Evolutionary conservation across 2,329 filamentous ascomycete genomes (phyloP), one percentile per base, ranked within the genome.

Genomic region (Fusarium sp.): DNA sequence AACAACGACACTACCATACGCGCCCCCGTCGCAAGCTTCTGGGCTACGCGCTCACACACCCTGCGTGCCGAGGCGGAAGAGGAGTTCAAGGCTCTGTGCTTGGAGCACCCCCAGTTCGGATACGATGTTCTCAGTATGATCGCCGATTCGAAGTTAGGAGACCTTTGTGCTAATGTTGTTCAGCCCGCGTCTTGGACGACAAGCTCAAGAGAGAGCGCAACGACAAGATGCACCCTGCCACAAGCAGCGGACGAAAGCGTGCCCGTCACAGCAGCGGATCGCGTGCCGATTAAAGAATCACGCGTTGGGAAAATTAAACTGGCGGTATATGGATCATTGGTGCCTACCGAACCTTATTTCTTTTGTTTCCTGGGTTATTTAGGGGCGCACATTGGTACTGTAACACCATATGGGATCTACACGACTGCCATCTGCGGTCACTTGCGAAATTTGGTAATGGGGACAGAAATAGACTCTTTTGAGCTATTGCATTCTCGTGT

Each of bases 91-190:
- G 82, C 87, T 49, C 89, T 97, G 82, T 97, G 95, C 83, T 84
- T 97, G 80, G 93, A 97, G 83, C 94, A 91, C 80, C 95, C 95
- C 22, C 92, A 97, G 79, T 98, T 98, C 80, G 93, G 93, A 78
- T 98, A 95, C 84, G 95, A 98, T 81, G 93, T 98, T 62, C 89
- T 98, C 67, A 94, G 90, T 94, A 85, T 74, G 87, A 84, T 60
- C 29, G 2, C 7, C 1, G 7, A 9, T 2, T 52, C 8, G 0
- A 2, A 4, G 15, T 13, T 20, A 1, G 17, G 25, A 3, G 8
- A 3, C 3, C 2, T 27, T 3, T n/a, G 18, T 52, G 44, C 53
- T 77, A 71, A 78, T n/a, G 20, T 11, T 13, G 22, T 31, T 47
- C 76, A 91, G 88, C 89, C 20, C 89, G 89, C 66, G 88, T 91